Base-by-base conservation (phyloP, 805 yeast species). In the Saturnispora bothae region DNA sequence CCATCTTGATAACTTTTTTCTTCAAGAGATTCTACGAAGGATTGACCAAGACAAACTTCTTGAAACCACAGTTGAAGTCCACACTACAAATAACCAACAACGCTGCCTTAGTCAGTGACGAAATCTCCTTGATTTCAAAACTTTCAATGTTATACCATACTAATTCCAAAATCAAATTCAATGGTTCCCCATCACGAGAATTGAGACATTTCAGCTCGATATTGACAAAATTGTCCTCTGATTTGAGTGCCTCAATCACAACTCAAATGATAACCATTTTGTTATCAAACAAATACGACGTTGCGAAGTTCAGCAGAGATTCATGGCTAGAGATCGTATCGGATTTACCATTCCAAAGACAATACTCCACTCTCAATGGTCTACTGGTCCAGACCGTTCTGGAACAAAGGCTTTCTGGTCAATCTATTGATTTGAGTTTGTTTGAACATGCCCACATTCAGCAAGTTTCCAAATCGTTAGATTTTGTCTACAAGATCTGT, bases 171-270 rank as follows among this genome's bases (percentile, higher is more conserved):
- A 73, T 73, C 20, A 64, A 72, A 69, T 35, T 78, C 58, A 69
- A 70, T 32, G 88, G 88, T 2, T 86, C 85, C 12, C 64, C 84
- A 25, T 81, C 84, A 14, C 71, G 78, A 46, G 69, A 73, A 28
- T 61, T 83, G 26, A 62, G 83, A 34, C 70, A 74, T 31, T 81
- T 79, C 54, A 69, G 86, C 51, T 77, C 85, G 15, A 73, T 75
- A 40, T 54, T 80, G 33, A 67, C 74, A 39, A 69, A 69, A 34
- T 55, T 80, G 34, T 68, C 68, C 22, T 59, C 57, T 17, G 66
- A 66, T 30, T 52, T 76, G 20, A 68, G 73, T 43, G 76, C 75
- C 45, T 57, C 77, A n/a, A 53, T 75, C 21, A 80, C 75, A 46
- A 64, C 66, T 33, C 68, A 65, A 36, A 50, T 65, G 41, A 69